Evolutionary conservation across 1,284 basidiomycete genomes (phyloP), one percentile per base, ranked within the genome.

Genomic region (Xerocomus tenax): DNA sequence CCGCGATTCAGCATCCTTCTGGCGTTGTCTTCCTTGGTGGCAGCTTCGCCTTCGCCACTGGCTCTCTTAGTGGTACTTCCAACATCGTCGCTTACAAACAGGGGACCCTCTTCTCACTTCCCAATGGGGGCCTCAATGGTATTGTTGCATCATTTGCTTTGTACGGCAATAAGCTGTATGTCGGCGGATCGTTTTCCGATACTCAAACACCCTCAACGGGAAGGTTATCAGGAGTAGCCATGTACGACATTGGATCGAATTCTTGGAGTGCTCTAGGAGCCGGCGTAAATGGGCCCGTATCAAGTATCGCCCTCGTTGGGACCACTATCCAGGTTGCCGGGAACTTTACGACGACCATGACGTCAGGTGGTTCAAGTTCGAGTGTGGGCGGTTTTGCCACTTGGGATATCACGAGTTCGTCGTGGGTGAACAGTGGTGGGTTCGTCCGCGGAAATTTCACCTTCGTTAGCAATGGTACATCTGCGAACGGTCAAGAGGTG

Each of bases 141-240:
- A 69, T 77, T 9, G 87, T 94, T 5, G 73, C 78, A n/a, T 77
- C 87, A 1, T 66, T 91, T 25, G 71, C 76, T 6, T 61, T 84
- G 10, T 66, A 76, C 41, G 84, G 75, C 34, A 75, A 81, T 58
- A 74, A 70, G 8, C 68, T 98, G 25, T 97, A 79, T 63, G 82
- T 93, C 41, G 94, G 91, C 29, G 94, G 94, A 1, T 74, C 81
- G 3, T 98, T 98, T 70, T 79, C 75, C 1, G 80, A 84, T 55
- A 89, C 89, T 0, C 69, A 71, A 5, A 68, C 75, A 7, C 68
- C 73, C 29, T 74, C 79, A 0, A 78, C 74, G 39, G 77, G 79
- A 47, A 69, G 66, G 12, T 70, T 93, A 9, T 69, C 70, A 39
- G 77, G 85, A 50, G 67, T 98, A 35, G 91, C 86, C 0, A 62